Conservation (phyloP, 495 filamentous ascomycete genomes). For the Halenospora varia region DNA sequence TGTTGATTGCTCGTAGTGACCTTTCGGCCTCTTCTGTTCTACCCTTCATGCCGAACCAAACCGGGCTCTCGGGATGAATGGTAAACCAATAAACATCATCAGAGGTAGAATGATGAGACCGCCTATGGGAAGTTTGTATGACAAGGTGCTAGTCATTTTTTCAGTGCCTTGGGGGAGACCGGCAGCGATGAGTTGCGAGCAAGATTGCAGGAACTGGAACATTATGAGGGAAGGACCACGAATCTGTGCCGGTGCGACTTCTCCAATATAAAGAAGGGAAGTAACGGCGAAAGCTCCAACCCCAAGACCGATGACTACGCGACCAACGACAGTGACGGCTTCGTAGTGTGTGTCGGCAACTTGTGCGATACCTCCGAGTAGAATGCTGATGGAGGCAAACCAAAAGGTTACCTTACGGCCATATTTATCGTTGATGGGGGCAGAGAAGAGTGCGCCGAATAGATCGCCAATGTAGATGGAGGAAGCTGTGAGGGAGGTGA, state of each 20-base stretch:
- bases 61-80: constrained; percentile 33
- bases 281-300: constrained; percentile 24
- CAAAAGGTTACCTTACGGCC: constrained; percentile 25
- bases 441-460: constrained; percentile 19
- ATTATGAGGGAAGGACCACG: constrained; percentile 35
- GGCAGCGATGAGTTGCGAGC: constrained; percentile 32
- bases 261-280: constrained; percentile 28
- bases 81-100: constrained; percentile 29
- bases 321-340: constrained; percentile 16
- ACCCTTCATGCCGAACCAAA: constrained; percentile 30
- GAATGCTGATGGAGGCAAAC: constrained; percentile 20
- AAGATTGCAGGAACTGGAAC: constrained; percentile 36
- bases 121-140: constrained; percentile 35
- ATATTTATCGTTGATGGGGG: constrained; percentile 23
- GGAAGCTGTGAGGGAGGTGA: constrained; percentile 23
- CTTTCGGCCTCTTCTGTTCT: constrained; percentile 23
- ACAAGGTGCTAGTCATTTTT: constrained; percentile 20
- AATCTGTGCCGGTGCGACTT: constrained; percentile 32
- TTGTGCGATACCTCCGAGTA: constrained; percentile 22
- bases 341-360: constrained; percentile 7
- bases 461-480: constrained; percentile 26
- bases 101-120: constrained; percentile 29
- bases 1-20: constrained; percentile 32
- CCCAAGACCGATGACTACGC: constrained; percentile 24
- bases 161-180: constrained; percentile 33